Evolutionary conservation across 2,329 filamentous ascomycete genomes (phyloP).

Genomic region (Fragosphaeria purpurea): DNA sequence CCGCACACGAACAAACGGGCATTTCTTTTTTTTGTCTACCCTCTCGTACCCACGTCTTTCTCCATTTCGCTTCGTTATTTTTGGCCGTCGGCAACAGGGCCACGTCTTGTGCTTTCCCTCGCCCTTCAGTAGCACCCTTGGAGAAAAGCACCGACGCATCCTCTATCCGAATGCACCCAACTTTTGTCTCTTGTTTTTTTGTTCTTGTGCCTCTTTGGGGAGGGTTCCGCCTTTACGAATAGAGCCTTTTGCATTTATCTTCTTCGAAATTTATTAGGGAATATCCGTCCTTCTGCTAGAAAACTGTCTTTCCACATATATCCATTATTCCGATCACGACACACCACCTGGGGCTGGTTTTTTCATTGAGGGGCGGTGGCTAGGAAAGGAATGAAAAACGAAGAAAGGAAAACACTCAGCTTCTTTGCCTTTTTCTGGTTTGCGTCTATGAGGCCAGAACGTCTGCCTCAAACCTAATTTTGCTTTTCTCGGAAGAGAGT

Average conservation of each 20-base stretch:
- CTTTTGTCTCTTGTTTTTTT: neutral
- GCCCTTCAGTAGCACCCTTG: slow-evolving; percentile 3
- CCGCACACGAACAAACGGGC: no score
- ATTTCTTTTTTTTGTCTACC: neutral
- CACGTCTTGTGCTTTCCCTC: slow-evolving; percentile 3
- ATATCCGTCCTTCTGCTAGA: neutral
- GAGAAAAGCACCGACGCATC: neutral
- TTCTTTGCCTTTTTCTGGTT: no score
- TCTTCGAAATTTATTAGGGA: no score
- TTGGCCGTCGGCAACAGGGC: slow-evolving; percentile 1
- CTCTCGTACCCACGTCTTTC: neutral
- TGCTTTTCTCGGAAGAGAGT: no score
- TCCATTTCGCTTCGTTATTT: neutral
- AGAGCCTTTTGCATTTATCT: neutral
- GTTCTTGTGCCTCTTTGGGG: neutral
- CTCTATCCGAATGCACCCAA: no score
- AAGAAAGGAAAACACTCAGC: no score
- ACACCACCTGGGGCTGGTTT: neutral
- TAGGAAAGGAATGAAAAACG: no score
- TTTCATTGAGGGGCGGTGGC: neutral
- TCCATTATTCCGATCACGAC: neutral
- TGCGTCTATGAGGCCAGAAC: no score
- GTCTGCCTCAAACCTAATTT: no score
- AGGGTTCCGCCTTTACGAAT: no score
- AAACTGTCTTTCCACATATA: slow-evolving; percentile 4